Evolutionary conservation across 106 monocot genomes (phyloP).

Genomic region (Xerophyta viscosa): DNA sequence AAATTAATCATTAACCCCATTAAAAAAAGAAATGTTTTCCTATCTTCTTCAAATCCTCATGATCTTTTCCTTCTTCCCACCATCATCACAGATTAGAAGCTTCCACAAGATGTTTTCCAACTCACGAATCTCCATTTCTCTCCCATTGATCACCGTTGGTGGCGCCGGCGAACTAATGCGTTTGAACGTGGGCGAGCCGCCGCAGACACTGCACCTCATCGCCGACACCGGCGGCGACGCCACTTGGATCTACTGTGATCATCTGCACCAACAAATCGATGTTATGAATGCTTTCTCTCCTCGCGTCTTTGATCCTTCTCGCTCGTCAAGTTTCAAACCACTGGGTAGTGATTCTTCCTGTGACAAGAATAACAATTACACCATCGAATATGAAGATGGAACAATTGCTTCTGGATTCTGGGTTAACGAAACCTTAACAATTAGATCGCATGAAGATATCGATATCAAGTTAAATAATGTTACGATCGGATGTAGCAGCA

Average conservation of each 20-base stretch:
- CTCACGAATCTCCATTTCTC: too few relatives aligned
- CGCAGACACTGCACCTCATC: constrained; percentile 12
- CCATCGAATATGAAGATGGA: constrained; percentile 15
- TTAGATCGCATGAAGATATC: background rate
- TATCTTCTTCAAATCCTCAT: too few relatives aligned
- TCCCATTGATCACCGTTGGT: constrained; percentile 12
- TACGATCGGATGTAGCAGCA: constrained; percentile 13
- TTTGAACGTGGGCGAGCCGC: constrained; percentile 13
- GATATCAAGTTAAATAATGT: constrained; percentile 3
- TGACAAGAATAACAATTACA: constrained; percentile 6
- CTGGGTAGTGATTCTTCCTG: constrained; percentile 8
- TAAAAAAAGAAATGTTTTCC: too few relatives aligned
- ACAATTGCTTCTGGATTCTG: constrained; percentile 10
- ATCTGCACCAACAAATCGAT: background rate
- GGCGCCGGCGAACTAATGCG: background rate
- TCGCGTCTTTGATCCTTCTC: background rate
- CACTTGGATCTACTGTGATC: constrained; percentile 24
- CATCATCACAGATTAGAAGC: too few relatives aligned
- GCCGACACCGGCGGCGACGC: constrained; percentile 15
- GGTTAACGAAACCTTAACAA: constrained; percentile 14
- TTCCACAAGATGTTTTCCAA: too few relatives aligned
- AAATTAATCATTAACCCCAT: too few relatives aligned
- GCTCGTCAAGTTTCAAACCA: constrained; percentile 12
- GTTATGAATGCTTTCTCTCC: background rate
- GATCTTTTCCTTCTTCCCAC: too few relatives aligned